A percentile compares a stretch with the other conserved stretches of the same genome.
Conservation (phyloP, 2,329 filamentous ascomycete genomes). For the Ascocoryne sarcoides region DNA sequence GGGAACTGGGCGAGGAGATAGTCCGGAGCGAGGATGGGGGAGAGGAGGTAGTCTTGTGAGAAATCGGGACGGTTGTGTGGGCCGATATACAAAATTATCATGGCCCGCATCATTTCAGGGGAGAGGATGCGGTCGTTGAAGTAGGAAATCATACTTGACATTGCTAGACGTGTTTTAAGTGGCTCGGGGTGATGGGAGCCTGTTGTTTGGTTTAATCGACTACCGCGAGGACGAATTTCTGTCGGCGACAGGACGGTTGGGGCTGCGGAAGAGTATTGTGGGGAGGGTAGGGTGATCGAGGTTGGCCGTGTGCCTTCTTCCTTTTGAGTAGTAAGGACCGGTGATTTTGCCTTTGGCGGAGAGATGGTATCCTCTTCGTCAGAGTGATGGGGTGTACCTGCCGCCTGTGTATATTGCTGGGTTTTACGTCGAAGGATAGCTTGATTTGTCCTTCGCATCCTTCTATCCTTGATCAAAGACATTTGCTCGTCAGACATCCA, state of each 20-base stretch:
- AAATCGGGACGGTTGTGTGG: slow-evolving; percentile 92
- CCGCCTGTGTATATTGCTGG: slow-evolving; percentile 77
- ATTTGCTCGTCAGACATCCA: slow-evolving; percentile 99
- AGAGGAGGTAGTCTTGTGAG: slow-evolving; percentile 80
- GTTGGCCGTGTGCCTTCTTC: slow-evolving; percentile 4
- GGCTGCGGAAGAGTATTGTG: slow-evolving; percentile 19
- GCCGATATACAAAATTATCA: slow-evolving; percentile 97
- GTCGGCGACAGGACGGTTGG: slow-evolving; percentile 18
- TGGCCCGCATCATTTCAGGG: slow-evolving; percentile 97
- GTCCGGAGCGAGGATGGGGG: slow-evolving; percentile 83
- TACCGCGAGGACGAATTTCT: not conserved
- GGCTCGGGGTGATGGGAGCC: slow-evolving; percentile 45
- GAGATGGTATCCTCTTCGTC: slow-evolving; percentile 53
- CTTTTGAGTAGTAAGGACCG: not conserved
- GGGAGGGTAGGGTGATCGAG: slow-evolving; percentile 17
- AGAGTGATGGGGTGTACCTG: slow-evolving; percentile 73
- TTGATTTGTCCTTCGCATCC: slow-evolving; percentile 67
- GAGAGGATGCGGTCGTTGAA: slow-evolving; percentile 93
- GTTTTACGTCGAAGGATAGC: slow-evolving; percentile 75
- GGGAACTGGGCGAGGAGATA: slow-evolving; percentile 77
- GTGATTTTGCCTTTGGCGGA: slow-evolving; percentile 4
- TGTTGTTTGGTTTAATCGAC: slow-evolving; percentile 3
- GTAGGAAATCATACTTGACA: slow-evolving; percentile 96
- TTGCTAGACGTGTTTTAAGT: slow-evolving; percentile 79
- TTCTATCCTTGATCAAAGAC: slow-evolving; percentile 79